Evolutionary conservation across 2,329 filamentous ascomycete genomes (phyloP).

Genomic region (Pezicula carpinea): DNA sequence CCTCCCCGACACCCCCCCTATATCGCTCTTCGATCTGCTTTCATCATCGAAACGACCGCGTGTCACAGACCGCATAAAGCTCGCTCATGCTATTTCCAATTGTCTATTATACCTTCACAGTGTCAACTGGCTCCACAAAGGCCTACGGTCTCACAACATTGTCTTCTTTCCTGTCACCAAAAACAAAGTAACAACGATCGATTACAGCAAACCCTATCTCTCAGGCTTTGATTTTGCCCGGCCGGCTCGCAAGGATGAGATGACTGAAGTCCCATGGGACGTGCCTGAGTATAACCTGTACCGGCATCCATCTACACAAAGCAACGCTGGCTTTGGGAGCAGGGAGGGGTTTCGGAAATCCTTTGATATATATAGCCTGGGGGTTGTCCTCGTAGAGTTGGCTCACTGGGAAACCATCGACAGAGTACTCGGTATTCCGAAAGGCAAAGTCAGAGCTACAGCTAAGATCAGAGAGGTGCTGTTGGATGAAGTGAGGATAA

Average conservation of each 20-base stretch:
- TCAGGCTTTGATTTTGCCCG: conserved; percentile 52
- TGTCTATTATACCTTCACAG: conserved; percentile 50
- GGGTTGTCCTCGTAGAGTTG: conserved; percentile 48
- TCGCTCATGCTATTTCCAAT: conserved; percentile 47
- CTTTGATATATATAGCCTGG: conserved; percentile 49
- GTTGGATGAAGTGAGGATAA: conserved; percentile 27
- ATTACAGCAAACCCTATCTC: conserved; percentile 39
- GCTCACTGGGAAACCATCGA: conserved; percentile 48
- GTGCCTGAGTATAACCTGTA: conserved; percentile 44
- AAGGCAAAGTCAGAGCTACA: conserved; percentile 34
- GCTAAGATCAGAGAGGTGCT: conserved; percentile 31
- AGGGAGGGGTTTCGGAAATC: conserved; percentile 39
- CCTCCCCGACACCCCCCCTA: conserved; percentile 34
- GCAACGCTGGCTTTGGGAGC: conserved; percentile 6
- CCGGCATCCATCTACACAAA: neutral
- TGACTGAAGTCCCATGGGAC: conserved; percentile 43
- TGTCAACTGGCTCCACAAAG: conserved; percentile 55
- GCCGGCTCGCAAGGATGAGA: conserved; percentile 43
- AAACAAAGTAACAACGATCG: conserved; percentile 19
- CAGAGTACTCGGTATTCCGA: conserved; percentile 35
- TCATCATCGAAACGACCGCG: conserved; percentile 37
- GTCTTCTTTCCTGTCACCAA: conserved; percentile 40
- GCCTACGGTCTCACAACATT: conserved; percentile 48
- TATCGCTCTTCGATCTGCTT: conserved; percentile 45
- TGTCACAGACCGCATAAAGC: conserved; percentile 45